Percentiles rank a stretch among this genome's conserved stretches.
Evolutionary conservation across 208 protist genomes (phyloP).

Genomic region (Wallacemonas sp.): DNA sequence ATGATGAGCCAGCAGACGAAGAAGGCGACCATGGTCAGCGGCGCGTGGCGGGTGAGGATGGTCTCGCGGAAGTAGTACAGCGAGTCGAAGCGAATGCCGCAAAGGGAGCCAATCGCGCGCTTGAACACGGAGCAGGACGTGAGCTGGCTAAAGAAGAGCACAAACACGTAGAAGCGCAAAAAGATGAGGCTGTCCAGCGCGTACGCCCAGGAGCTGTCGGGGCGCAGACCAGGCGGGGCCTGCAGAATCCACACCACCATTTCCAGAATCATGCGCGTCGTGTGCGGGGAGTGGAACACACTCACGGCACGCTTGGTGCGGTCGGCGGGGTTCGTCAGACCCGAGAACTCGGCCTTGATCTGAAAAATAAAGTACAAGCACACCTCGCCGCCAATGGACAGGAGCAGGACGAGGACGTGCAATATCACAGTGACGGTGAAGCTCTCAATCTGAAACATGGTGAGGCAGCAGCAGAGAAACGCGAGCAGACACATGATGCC

Average conservation of each 20-base stretch:
- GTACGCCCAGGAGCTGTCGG: conserved; percentile 25
- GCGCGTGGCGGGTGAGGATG: conserved; percentile 31
- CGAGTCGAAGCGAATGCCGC: conserved; percentile 45
- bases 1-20: conserved; percentile 34
- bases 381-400: conserved; percentile 52
- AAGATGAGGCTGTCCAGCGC: conserved; percentile 58
- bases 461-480: conserved; percentile 48
- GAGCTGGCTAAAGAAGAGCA: conserved; percentile 50
- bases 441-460: conserved; percentile 48
- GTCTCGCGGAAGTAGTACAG: conserved; percentile 39
- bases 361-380: conserved; percentile 54
- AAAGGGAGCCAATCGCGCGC: conserved; percentile 49
- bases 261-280: conserved; percentile 41
- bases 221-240: conserved; percentile 42
- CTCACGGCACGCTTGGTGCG: conserved; percentile 21
- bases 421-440: conserved; percentile 34
- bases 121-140: conserved; percentile 41
- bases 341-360: conserved; percentile 57
- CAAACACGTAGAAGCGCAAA: conserved; percentile 69
- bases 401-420: conserved; percentile 50
- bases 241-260: conserved; percentile 77
- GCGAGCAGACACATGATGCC: conserved; percentile 58
- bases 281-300: conserved; percentile 60
- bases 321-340: conserved; percentile 44
- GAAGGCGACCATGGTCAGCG: conserved; percentile 28